These are phyloP conservation scores for Omphalotus guepiniiformis DNA, from an alignment of 768 basidiomycete genomes.

Conservation along the genomic window DNA sequence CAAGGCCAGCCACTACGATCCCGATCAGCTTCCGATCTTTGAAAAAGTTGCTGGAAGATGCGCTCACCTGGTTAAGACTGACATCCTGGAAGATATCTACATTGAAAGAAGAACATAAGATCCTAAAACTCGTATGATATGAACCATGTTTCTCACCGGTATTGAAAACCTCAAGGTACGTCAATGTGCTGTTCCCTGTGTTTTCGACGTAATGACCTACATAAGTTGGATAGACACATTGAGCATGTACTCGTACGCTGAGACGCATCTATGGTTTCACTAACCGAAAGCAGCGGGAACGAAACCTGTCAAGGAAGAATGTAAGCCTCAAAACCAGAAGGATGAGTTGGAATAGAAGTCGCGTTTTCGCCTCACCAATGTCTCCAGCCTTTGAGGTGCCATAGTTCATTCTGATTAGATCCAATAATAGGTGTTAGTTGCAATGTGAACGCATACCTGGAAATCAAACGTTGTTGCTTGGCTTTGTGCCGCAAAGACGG, in stretches of 20 bases:
- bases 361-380: conserved; percentile 12
- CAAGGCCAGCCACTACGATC: conserved; percentile 38
- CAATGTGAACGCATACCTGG: conserved; percentile 30
- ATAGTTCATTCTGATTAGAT: too few relatives aligned
- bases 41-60: not conserved
- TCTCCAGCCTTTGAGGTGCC: conserved; percentile 25
- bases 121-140: not conserved
- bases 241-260: not conserved
- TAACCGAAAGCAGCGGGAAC: conserved; percentile 54
- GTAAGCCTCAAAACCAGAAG: not conserved
- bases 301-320: conserved; percentile 32
- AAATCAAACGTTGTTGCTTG: conserved; percentile 60
- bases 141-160: conserved; percentile 20
- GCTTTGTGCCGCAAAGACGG: conserved; percentile 50
- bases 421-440: too few relatives aligned
- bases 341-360: not conserved
- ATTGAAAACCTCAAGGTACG: conserved; percentile 46
- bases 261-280: too few relatives aligned
- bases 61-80: conserved; percentile 42
- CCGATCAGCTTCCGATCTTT: too few relatives aligned
- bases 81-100: conserved; percentile 24
- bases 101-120: not conserved
- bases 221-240: not conserved
- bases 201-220: conserved; percentile 50
- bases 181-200: conserved; percentile 44